Evolutionary conservation across 2,329 filamentous ascomycete species (phyloP), one percentile per base, ranked within the genome.

Genomic region (Diaporthe helianthi): DNA sequence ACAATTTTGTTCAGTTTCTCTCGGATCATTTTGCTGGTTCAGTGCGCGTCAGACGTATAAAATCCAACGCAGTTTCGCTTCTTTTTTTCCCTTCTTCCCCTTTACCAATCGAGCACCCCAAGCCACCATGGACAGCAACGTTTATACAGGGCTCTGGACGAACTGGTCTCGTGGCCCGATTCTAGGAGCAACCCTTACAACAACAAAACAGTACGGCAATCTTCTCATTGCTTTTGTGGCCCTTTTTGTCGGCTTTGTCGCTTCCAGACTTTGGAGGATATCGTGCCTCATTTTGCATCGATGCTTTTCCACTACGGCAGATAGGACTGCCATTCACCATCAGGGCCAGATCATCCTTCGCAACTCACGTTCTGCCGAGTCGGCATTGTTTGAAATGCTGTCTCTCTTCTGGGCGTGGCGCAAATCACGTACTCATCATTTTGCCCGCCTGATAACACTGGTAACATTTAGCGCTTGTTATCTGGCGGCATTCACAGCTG

Each of bases 191-290:
- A 81, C 79, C 0, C 68, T 80, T 8, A 81, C 79, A 0, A 70
- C 78, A 0, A 74, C 68, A 0, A 71, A 72, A 12, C 68, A 70
- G 1, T 72, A 78, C 54, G 79, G 77, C 8, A 76, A 73, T 24
- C 65, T 80, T 4, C 69, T 80, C 12, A 76, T 78, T 24, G 76
- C 78, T 4, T 79, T 79, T 61, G 41, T 78, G 1, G 78, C 79
- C 12, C 73, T 78, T 9, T 80, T 80, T 64, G 71, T 78, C 15
- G 71, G 71, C 0, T 47, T 76, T 36, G 68, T 75, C 1, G 75
- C 75, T 0, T 69, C 71, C 0, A 49, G 74, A 3, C 29, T 74
- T 19, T 78, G 77, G 76, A 68, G 65, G 1, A 66, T 77, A 6
- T 36, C 68, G 7, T 73, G 71, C 36, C 75, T 76, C 38, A 26